These are phyloP conservation scores for Metschnikowia henanensis DNA, from an alignment of 805 yeast genomes.

Conservation along the genomic window DNA sequence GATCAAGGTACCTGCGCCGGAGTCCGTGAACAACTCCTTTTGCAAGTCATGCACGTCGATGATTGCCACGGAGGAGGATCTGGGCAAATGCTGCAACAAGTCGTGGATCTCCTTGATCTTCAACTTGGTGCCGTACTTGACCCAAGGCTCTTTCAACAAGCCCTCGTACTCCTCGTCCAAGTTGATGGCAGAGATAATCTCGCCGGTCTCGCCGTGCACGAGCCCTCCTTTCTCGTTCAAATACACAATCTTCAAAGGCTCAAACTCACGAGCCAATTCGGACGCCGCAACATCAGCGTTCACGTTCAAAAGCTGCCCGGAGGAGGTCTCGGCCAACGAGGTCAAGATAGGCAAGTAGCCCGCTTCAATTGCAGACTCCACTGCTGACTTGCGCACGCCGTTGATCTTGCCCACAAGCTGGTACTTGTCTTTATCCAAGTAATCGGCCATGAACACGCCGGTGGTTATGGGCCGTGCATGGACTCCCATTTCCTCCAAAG, in stretches of 20 bases:
- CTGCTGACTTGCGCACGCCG: conserved; percentile 82
- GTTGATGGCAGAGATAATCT: conserved; percentile 85
- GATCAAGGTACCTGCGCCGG: conserved; percentile 98
- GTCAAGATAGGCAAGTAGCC: conserved; percentile 97
- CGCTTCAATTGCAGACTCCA: conserved; percentile 92
- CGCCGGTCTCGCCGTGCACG: conserved; percentile 87
- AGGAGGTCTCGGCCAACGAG: conserved; percentile 93
- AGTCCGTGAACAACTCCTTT: conserved; percentile 96
- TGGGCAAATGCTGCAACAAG: conserved; percentile 87
- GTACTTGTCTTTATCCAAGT: conserved; percentile 86
- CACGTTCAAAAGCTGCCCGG: conserved; percentile 95
- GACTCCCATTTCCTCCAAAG: conserved; percentile 94
- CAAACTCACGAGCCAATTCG: conserved; percentile 93
- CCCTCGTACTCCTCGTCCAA: conserved; percentile 95
- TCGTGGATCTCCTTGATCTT: conserved; percentile 97
- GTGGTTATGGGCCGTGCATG: conserved; percentile 98
- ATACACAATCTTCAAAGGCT: conserved; percentile 95
- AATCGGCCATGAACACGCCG: conserved; percentile 94
- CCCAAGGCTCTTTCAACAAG: conserved; percentile 93
- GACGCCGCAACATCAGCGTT: conserved; percentile 99
- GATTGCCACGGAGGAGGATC: conserved; percentile 97
- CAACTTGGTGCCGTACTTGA: conserved; percentile 96
- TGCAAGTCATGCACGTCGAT: conserved; percentile 93
- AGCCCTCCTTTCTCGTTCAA: conserved; percentile 98
- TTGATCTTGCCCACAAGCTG: conserved; percentile 89